Evolutionary conservation across 176 grass and related monocot species (phyloP).

Genomic region (Thinopyrum elongatum): DNA sequence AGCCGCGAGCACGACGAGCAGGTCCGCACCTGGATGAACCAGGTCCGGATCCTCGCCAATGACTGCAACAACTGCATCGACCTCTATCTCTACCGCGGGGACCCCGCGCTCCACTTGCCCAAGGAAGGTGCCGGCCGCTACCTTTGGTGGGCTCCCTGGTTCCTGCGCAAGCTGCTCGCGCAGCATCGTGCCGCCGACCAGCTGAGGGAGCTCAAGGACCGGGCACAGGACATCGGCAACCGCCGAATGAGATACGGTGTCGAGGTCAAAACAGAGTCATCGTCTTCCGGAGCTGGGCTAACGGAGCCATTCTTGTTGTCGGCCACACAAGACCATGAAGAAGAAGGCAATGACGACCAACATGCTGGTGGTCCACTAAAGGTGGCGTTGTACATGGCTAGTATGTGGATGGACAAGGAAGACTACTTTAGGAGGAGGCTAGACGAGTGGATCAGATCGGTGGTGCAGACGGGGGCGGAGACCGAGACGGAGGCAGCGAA

Average conservation of each 20-base stretch:
- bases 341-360: neutral
- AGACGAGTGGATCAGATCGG: neutral
- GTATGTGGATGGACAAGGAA: neutral
- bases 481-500: no score
- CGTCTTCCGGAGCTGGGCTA: neutral
- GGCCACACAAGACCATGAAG: neutral
- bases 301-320: neutral
- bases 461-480: neutral
- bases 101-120: neutral
- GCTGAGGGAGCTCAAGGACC: neutral
- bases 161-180: neutral
- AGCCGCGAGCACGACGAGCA: neutral
- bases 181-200: neutral
- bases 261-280: neutral
- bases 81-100: neutral
- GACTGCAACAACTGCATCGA: conserved; percentile 12
- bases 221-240: neutral
- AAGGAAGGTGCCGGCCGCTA: neutral
- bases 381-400: neutral
- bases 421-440: neutral
- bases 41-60: neutral
- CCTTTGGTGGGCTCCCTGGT: neutral
- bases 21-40: conserved; percentile 11
- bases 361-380: neutral
- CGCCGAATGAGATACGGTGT: neutral